phyloP scores from a whole-genome alignment of 352 stramenopile species.

The Globisporangium acanthophoron region DNA sequence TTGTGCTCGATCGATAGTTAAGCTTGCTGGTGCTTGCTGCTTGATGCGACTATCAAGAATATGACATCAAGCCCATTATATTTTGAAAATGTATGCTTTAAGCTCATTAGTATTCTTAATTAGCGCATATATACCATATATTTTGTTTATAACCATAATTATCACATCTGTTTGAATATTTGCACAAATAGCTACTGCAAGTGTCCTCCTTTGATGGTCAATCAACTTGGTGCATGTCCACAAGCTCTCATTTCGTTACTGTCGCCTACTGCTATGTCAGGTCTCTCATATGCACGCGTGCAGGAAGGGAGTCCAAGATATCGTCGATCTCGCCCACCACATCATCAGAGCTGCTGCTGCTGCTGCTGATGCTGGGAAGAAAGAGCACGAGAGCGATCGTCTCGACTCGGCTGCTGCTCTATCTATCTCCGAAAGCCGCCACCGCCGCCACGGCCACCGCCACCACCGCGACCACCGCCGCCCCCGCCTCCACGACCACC shows the following conservation, averaged over 20 bases:
- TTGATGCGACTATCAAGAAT: not conserved
- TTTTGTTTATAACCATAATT: too few species aligned
- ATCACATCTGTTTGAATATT: too few species aligned
- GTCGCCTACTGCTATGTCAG: too few species aligned
- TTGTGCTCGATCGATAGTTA: not conserved
- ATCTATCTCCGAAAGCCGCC: conserved; percentile 3
- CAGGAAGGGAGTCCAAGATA: too few species aligned
- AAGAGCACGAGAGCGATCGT: not conserved
- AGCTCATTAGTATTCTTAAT: too few species aligned
- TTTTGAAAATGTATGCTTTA: too few species aligned
- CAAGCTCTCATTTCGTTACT: not conserved
- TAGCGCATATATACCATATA: too few species aligned
- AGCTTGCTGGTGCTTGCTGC: not conserved
- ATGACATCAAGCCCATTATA: too few species aligned
- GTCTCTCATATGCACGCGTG: too few species aligned
- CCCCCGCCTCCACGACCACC: conserved; percentile 6
- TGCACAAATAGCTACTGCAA: too few species aligned
- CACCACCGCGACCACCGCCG: conserved; percentile 7
- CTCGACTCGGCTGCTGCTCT: not conserved
- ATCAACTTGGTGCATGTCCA: not conserved
- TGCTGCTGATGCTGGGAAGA: not conserved
- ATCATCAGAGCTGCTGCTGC: too few species aligned
- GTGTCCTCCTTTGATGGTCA: not conserved
- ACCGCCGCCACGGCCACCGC: conserved; percentile 10
- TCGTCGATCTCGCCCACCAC: not conserved